Base-by-base conservation (phyloP, 177 flowering plant genomes). In the Vitis hybrid region DNA sequence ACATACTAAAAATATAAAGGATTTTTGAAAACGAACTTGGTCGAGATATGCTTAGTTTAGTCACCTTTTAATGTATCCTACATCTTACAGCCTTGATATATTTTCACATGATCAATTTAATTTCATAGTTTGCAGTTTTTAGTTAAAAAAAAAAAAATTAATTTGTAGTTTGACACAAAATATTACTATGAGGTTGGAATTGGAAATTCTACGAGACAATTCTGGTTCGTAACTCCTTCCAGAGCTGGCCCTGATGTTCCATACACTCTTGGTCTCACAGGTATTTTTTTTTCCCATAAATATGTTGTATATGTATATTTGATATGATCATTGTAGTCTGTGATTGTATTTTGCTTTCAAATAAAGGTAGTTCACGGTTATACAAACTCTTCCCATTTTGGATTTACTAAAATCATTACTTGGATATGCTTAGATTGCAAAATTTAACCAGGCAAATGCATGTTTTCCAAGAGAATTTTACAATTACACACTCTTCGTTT, bases 151-250 rank as follows among this genome's bases (percentile, higher is more conserved):
- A 3, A 3, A 4, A 34, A 6, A 34, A 4, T 34, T 3, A 34
- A 34, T 15, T 19, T 81, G 80, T 82, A 88, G 89, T 82, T 62
- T 72, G 82, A 84, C 64, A 6, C 39, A 34, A 34, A 34, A 34
- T 5, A 34, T 34, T 34, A 34, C 39, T 34, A 34, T 34, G 1
- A 76, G 70, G 78, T 88, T 59, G 88, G 88, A 48, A 65, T 59
- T 58, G 87, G 80, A n/a, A 69, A 79, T 26, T 62, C 78, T 8
- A 58, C 74, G 1, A 52, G 90, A 15, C 75, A 80, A 62, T 86
- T 86, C 72, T 88, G 82, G 85, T 86, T 88, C 69, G 64, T 55
- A 32, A 85, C 92, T 62, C 92, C 90, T 76, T 87, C 88, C 6
- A 66, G 34, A 71, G 72, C 73, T 77, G 90, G 90, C 21, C 90